Conservation (phyloP, 2,329 filamentous ascomycete genomes). For the Elsinoe fawcettii region DNA sequence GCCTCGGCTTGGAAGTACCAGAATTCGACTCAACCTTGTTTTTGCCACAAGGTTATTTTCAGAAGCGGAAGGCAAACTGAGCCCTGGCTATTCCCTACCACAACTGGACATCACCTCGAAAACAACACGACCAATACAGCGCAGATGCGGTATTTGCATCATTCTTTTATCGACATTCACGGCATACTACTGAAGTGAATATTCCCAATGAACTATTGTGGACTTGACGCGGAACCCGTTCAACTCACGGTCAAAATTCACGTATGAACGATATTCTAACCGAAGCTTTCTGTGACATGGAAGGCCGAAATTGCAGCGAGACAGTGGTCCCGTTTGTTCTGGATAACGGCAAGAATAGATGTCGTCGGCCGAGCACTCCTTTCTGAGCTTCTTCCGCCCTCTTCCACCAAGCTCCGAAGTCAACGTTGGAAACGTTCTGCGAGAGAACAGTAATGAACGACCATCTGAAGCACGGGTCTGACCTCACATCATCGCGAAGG, state of each 20-base stretch:
- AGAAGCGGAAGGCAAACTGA: not conserved
- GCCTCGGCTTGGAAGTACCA: not conserved
- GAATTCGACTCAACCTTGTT: not conserved
- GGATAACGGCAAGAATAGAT: not conserved
- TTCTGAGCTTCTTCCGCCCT: not conserved
- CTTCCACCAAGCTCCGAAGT: not conserved
- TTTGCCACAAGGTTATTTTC: not conserved
- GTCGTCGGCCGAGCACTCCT: slow-evolving; percentile 5
- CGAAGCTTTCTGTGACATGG: not conserved
- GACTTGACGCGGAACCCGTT: not conserved
- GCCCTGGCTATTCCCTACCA: not conserved
- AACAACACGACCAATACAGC: no score
- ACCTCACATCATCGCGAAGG: not conserved
- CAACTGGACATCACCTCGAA: not conserved
- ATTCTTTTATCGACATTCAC: not conserved
- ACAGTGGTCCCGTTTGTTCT: not conserved
- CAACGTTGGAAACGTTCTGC: not conserved
- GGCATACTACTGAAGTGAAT: not conserved
- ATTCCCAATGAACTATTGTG: not conserved
- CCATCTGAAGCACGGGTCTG: not conserved
- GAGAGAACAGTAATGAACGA: not conserved
- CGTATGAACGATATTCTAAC: not conserved
- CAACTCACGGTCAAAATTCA: not conserved
- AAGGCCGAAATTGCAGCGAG: slow-evolving; percentile 2
- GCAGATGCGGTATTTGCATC: not conserved